Evolutionary conservation across 2,329 filamentous ascomycete species (phyloP), one percentile per base, ranked within the genome.

Genomic region (Cladosporium sp.): DNA sequence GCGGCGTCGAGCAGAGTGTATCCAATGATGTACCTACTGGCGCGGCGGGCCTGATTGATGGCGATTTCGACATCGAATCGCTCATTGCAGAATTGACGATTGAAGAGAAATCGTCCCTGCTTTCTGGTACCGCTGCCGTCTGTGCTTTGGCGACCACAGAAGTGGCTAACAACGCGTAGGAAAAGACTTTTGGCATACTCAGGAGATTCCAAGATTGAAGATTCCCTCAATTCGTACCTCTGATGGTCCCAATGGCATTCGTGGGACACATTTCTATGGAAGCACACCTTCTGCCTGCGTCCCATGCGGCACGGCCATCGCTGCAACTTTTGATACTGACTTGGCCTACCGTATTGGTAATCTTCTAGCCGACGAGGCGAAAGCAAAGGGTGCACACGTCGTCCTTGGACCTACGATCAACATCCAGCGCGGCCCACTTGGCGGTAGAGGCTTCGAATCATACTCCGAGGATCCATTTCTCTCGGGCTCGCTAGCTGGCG

Each of bases 361-460:
- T 30, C 67, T 65, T 8, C 68, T 70, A 14, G 68, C 66, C 9
- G 63, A 60, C 1, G 68, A 70, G 50, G 67, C 60, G 8, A 63
- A 64, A 51, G 65, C 68, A 9, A 67, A 70, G 39, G 68, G 68
- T 2, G 66, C 68, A 9, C 69, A 69, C 37, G 65, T 57, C 56
- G 66, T 67, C 39, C 64, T 60, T 12, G 67, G 67, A 3, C 60
- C 69, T 5, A 69, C 67, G 39, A 65, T 70, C 52, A 69, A 69
- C 57, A 63, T 69, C 22, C 66, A 65, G 42, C 61, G 66, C 11
- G 65, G 66, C 40, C 56, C 56, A 8, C 37, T 59, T 14, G 90
- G 90, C n/a, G 90, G 90, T 19, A 82, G 90, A 59, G 92, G 92
- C 63, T 95, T 94, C 65, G 90, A 95, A 74, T 92, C 89, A 0